A percentile compares a stretch with the other conserved stretches of the same genome.
Conservation (phyloP, 179 eudicot species). For the Amaranthus tricolor region DNA sequence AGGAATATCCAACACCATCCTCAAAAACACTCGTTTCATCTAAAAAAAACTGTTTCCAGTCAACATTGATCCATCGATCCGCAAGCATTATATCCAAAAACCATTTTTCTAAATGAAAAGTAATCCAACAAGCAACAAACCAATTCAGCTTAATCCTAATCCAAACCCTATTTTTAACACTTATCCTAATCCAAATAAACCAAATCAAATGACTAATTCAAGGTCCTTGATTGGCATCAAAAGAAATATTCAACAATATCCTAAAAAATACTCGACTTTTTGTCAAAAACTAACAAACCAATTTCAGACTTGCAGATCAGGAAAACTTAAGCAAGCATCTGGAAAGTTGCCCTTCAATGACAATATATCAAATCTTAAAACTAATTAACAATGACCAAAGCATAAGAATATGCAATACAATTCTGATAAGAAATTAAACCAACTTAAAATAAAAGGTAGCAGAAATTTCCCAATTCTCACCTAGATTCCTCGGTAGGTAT, state of each 20-base stretch:
- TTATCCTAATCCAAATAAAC: slow-evolving; percentile 1
- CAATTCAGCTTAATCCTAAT: neutral
- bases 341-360: slow-evolving; percentile 6
- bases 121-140: neutral
- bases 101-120: neutral
- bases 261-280: neutral
- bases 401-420: neutral
- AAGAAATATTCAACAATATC: neutral
- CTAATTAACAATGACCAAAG: neutral
- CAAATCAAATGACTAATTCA: slow-evolving; percentile 5
- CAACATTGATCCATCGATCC: neutral
- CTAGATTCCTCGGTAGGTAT: slow-evolving; percentile 71
- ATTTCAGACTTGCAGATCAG: slow-evolving; percentile 17
- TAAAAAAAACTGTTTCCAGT: neutral
- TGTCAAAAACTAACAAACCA: slow-evolving; percentile 2
- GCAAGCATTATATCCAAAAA: neutral
- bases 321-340: slow-evolving; percentile 12
- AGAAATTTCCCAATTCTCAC: slow-evolving; percentile 41
- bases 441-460: neutral
- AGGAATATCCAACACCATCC: neutral
- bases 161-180: neutral
- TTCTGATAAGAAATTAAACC: no score
- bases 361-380: slow-evolving; percentile 26
- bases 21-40: neutral
- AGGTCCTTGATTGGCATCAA: neutral